Evolutionary conservation across 495 filamentous ascomycete genomes (phyloP), one percentile per base, ranked within the genome.

Genomic region (Terfezia claveryi): DNA sequence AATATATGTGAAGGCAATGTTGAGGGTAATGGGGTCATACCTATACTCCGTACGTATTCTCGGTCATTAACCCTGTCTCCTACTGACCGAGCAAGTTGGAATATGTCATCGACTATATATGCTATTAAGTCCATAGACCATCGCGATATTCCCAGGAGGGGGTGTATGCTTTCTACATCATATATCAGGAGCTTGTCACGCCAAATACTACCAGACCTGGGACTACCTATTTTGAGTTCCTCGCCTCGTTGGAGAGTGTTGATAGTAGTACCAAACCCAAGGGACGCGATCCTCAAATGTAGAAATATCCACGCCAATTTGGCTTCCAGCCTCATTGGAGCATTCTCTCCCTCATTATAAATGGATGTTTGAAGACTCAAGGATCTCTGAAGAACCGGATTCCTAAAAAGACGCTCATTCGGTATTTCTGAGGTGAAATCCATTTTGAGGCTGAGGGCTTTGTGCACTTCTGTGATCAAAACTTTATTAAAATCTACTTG

Each of bases 111-210:
- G 16, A 68, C 58, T 7, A 68, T 60, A 38, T 58, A 57, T 14
- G 58, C 57, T 56, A 67, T 61, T 23, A 68, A 60, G 50, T 68
- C 66, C 59, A 64, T 67, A n/a, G 66, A 53, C 66, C 67, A 68
- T n/a, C 57, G 58, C 10, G 66, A 61, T 10, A 68, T 46, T 16
- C 65, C 65, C 14, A 61, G 27, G 10, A 68, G 36, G 10, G 60
- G 61, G 38, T 64, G 57, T 32, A 67, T 50, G 4, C 58, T 64
- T 44, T 67, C 65, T 12, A 27, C n/a, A n/a, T 20, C 41, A 46
- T 8, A 14, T 2, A 46, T 14, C 41, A 14, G 17, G 4, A 14
- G 0, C 4, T 9, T 46, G 17, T 5, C 41, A 46, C 8, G 4
- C 8, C 14, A 46, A 11, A 1, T 20, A 46, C 17, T 14, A 14